Conservation (phyloP, 305 asterid genomes). For the Nicotiana rustica region DNA sequence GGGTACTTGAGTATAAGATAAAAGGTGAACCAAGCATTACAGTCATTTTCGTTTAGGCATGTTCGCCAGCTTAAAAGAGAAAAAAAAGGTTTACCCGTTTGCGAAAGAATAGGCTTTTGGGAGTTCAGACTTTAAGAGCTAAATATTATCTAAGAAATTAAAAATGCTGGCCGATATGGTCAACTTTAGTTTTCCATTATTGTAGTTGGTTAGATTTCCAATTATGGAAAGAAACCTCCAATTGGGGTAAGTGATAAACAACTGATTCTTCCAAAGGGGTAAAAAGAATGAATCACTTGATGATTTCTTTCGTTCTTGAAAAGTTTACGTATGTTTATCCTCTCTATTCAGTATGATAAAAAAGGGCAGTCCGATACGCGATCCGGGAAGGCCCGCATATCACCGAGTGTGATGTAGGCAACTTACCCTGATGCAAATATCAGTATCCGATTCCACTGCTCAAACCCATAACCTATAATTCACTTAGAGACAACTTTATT, state of each 20-base stretch:
- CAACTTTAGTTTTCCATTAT: neutral
- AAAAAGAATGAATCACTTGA: too few species aligned
- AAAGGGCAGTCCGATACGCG: too few species aligned
- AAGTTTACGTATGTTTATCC: too few species aligned
- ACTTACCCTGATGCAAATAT: too few species aligned
- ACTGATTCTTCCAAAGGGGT: too few species aligned
- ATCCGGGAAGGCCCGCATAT: fast-evolving
- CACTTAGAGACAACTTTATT: too few species aligned
- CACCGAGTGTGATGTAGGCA: too few species aligned
- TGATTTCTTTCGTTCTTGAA: too few species aligned
- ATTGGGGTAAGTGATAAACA: too few species aligned
- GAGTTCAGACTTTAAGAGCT: neutral
- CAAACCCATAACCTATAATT: too few species aligned
- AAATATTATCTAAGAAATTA: too few species aligned
- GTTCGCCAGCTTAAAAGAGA: neutral
- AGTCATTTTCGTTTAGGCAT: slow-evolving; percentile 5
- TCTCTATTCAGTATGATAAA: too few species aligned
- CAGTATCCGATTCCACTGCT: fast-evolving
- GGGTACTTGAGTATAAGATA: neutral
- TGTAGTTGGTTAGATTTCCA: neutral
- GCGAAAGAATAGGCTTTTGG: neutral
- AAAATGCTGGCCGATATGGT: neutral
- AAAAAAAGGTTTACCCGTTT: neutral
- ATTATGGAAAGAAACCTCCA: neutral
- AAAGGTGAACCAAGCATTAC: neutral